A percentile compares a stretch with the other conserved stretches of the same genome.
phyloP scores from a whole-genome alignment of 306 rosid genomes.

The Rosa chinensis region DNA sequence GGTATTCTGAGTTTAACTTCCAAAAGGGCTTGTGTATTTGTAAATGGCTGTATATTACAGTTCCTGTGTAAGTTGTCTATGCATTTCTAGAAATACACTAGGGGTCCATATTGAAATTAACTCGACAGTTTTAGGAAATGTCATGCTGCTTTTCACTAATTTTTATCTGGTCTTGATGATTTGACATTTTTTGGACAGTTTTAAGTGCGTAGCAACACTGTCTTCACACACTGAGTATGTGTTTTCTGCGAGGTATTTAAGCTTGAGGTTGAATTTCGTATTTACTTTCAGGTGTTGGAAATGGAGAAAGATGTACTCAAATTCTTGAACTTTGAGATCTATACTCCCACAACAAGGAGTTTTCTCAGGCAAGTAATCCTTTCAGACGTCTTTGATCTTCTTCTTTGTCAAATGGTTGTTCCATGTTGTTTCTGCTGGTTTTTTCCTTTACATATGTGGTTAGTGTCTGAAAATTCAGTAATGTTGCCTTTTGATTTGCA shows the following conservation, averaged over 20 bases:
- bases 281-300: constrained; percentile 27
- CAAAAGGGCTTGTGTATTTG: neutral
- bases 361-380: constrained; percentile 48
- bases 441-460: neutral
- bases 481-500: constrained; percentile 9
- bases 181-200: constrained; percentile 34
- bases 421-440: neutral
- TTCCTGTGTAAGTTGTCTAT: neutral
- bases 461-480: neutral
- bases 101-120: neutral
- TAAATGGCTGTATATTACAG: neutral
- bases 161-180: neutral
- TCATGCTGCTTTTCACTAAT: neutral
- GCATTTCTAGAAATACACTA: constrained; percentile 1
- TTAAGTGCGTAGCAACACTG: constrained; percentile 27
- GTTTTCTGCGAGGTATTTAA: neutral
- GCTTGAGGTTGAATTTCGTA: neutral
- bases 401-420: neutral
- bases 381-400: neutral
- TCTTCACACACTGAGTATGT: neutral
- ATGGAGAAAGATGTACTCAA: constrained; percentile 42
- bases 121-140: neutral
- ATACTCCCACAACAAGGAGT: constrained; percentile 41
- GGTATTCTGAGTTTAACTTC: constrained; percentile 3
- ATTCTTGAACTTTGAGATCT: constrained; percentile 26